phyloP scores from a whole-genome alignment of 352 stramenopile genomes.

The Pythium folliculosum region DNA sequence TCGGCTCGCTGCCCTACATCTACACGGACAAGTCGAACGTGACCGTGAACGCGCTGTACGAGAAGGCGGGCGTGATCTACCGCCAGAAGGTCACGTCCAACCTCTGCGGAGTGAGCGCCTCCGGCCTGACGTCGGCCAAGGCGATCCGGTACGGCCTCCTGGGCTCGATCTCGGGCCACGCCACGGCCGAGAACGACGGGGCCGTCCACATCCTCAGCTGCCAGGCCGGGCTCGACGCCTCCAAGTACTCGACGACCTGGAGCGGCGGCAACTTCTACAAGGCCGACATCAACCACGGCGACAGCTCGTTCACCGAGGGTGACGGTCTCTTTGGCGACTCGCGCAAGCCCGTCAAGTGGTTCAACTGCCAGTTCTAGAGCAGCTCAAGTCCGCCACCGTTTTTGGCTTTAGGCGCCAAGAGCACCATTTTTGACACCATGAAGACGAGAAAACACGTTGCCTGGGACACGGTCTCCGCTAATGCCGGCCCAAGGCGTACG shows the following conservation, averaged over 20 bases:
- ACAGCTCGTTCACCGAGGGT: constrained; percentile 26
- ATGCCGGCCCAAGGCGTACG: too few relatives aligned
- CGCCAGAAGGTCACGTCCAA: constrained; percentile 8
- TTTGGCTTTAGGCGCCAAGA: too few relatives aligned
- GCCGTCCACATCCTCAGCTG: constrained; percentile 33
- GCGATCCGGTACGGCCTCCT: neutral
- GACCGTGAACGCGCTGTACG: constrained; percentile 18
- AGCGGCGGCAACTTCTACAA: constrained; percentile 28
- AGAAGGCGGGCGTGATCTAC: constrained; percentile 7
- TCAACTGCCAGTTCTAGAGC: constrained; percentile 36
- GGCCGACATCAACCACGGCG: constrained; percentile 36
- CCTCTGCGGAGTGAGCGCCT: constrained; percentile 32
- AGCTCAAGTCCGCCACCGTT: too few relatives aligned
- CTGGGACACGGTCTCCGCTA: too few relatives aligned
- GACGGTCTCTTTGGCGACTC: constrained; percentile 32
- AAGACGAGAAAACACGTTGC: too few relatives aligned
- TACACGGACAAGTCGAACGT: neutral
- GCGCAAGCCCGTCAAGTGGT: constrained; percentile 41
- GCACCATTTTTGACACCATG: too few relatives aligned
- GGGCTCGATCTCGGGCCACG: constrained; percentile 9
- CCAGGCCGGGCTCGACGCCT: constrained; percentile 3
- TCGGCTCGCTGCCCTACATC: constrained; percentile 2
- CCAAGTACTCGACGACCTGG: constrained; percentile 22
- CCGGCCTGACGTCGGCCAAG: constrained; percentile 11
- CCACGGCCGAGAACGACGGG: constrained; percentile 30